phyloP scores from a whole-genome alignment of 441 rosid species.

The Erysimum pusillum region DNA sequence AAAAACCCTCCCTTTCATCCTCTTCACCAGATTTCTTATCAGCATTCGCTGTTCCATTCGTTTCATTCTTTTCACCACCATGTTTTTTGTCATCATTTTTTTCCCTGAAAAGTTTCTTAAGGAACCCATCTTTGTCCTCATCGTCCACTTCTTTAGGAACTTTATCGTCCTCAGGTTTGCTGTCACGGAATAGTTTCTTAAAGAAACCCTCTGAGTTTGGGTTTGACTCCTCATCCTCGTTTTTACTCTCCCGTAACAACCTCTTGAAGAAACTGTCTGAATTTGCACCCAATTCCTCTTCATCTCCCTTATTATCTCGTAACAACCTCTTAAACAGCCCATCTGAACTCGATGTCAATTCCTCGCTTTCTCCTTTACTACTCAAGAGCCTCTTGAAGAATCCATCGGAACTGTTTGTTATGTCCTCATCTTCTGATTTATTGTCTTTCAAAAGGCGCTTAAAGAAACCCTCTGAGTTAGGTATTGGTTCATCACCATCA shows the following conservation, averaged over 20 bases:
- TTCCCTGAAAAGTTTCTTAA: constrained; percentile 83
- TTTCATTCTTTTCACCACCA: constrained; percentile 62
- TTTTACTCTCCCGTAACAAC: constrained; percentile 57
- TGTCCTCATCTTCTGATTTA: constrained; percentile 79
- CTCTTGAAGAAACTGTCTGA: constrained; percentile 48
- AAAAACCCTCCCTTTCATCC: constrained; percentile 92
- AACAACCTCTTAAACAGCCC: constrained; percentile 80
- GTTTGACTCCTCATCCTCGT: constrained; percentile 68
- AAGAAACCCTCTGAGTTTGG: constrained; percentile 86
- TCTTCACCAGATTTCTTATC: constrained; percentile 77
- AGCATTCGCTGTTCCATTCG: constrained; percentile 36
- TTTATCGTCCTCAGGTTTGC: constrained; percentile 78
- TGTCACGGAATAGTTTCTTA: constrained; percentile 85
- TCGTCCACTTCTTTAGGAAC: constrained; percentile 69
- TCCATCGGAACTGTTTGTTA: constrained; percentile 81
- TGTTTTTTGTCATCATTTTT: constrained; percentile 86
- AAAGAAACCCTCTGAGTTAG: constrained; percentile 87
- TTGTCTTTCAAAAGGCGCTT: constrained; percentile 84
- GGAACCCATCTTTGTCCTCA: constrained; percentile 92
- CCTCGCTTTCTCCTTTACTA: constrained; percentile 64
- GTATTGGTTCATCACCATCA: constrained; percentile 83
- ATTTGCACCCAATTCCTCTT: constrained; percentile 49
- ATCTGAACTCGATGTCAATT: constrained; percentile 56
- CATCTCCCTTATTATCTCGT: constrained; percentile 64
- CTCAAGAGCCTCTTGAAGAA: constrained; percentile 89